Base-by-base conservation (phyloP, 768 basidiomycete genomes). In the Amanita inopinata region DNA sequence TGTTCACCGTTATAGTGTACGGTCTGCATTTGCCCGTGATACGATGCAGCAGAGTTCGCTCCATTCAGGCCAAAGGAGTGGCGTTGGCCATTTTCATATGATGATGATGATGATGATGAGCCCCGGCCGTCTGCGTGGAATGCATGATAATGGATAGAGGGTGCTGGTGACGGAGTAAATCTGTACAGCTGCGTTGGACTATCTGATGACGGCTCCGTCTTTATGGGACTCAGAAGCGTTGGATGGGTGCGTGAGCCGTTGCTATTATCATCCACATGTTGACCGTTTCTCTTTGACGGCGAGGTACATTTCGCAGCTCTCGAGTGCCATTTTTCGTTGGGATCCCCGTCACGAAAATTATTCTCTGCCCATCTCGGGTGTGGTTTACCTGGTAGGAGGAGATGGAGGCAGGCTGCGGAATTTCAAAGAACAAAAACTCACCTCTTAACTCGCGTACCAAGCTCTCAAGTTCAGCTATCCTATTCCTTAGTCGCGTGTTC, bases 381-480 rank as follows among this genome's bases (percentile, higher is more conserved):
- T 8, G 86, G 86, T 59, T 89, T 88, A 49, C 85, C 86, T 87
- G 53, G 45, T 24, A 11, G 15, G 18, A n/a, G 32, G 40, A 34
- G 9, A 40, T 32, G 33, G 24, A 37, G 15, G 38, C 27, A 37
- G 32, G 43, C 51, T 49, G 12, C 19, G 24, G 22, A 0, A 24
- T 17, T 31, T n/a, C 48, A 27, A 39, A 30, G 28, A 11, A 27
- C 41, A 48, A 38, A 38, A 28, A 47, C 57, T 40, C 61, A 83
- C 84, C 85, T 57, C 89, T 74, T 20, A 96, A 67, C 58, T 93
- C 91, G 48, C 91, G 73, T 25, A 94, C 89, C 23, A 93, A 75
- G 53, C 84, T 86, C 62, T 96, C 91, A 41, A 96, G 77, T 63
- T 96, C 91, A 28, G 89, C 90, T 51, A 96, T 90, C 37, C 91